Evolutionary conservation across 2,329 filamentous ascomycete genomes (phyloP).

Genomic region (Monosporascus sp.): DNA sequence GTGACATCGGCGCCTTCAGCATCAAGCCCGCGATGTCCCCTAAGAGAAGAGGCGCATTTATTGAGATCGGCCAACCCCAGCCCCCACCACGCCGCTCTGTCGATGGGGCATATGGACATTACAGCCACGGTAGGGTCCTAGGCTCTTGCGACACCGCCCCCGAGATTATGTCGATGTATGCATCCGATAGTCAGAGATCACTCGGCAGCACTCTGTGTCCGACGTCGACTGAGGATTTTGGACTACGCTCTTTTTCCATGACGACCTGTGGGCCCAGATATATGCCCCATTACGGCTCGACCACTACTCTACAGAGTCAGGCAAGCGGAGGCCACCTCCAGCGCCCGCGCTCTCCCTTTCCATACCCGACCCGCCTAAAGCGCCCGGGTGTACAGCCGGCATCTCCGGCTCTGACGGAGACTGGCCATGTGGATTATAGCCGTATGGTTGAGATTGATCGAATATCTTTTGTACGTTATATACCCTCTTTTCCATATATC

Average conservation of each 20-base stretch:
- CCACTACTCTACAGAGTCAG: conserved; percentile 42
- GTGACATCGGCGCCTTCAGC: conserved; percentile 59
- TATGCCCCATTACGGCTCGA: conserved; percentile 43
- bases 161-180: conserved; percentile 53
- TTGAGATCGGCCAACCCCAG: conserved; percentile 22
- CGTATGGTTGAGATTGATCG: conserved; percentile 47
- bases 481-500: background rate
- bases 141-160: conserved; percentile 48
- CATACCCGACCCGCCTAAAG: conserved; percentile 52
- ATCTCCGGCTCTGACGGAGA: conserved; percentile 45
- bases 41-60: conserved; percentile 22
- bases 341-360: conserved; percentile 54
- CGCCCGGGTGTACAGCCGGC: conserved; percentile 46
- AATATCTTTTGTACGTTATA: conserved; percentile 36
- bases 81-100: conserved; percentile 25
- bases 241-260: conserved; percentile 49
- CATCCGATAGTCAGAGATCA: conserved; percentile 43
- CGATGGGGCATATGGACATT: conserved; percentile 28
- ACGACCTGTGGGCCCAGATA: conserved; percentile 44
- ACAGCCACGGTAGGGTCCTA: conserved; percentile 40
- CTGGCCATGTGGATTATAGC: conserved; percentile 43
- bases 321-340: conserved; percentile 38
- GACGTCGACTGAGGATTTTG: conserved; percentile 34
- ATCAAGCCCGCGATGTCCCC: conserved; percentile 38
- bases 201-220: conserved; percentile 37